Conservation (phyloP, 2,329 filamentous ascomycete genomes). For the Chaetomium strumarium region DNA sequence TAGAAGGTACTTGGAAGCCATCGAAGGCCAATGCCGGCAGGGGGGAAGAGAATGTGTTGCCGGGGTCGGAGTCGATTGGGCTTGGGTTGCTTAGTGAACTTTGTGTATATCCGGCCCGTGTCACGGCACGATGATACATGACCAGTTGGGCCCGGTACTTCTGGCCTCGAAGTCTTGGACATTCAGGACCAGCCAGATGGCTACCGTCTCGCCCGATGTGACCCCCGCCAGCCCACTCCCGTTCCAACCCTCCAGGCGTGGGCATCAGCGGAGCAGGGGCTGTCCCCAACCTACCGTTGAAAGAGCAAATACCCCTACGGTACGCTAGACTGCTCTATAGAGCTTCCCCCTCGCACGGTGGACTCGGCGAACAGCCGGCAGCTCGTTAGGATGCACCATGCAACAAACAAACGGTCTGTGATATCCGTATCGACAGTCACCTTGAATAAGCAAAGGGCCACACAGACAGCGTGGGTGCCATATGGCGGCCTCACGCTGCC, state of each 20-base stretch:
- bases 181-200: constrained; percentile 12
- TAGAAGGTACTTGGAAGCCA: constrained; percentile 21
- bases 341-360: neutral
- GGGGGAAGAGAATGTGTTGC: constrained; percentile 3
- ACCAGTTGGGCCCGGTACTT: neutral
- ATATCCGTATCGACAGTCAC: neutral
- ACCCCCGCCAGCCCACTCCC: constrained; percentile 7
- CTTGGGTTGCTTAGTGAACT: neutral
- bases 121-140: neutral
- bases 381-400: neutral
- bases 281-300: neutral
- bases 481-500: no score
- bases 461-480: no score
- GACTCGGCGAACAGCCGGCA: neutral
- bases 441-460: neutral
- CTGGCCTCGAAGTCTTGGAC: neutral
- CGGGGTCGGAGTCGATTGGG: neutral
- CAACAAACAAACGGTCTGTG: neutral
- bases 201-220: constrained; percentile 4
- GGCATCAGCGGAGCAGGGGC: neutral
- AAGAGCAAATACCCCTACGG: neutral
- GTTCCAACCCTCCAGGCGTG: neutral
- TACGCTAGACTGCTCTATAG: neutral
- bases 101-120: neutral
- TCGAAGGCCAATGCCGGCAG: constrained; percentile 17